These are phyloP conservation scores for Senna siamea DNA, from an alignment of 306 rosid species.

Conservation along the genomic window DNA sequence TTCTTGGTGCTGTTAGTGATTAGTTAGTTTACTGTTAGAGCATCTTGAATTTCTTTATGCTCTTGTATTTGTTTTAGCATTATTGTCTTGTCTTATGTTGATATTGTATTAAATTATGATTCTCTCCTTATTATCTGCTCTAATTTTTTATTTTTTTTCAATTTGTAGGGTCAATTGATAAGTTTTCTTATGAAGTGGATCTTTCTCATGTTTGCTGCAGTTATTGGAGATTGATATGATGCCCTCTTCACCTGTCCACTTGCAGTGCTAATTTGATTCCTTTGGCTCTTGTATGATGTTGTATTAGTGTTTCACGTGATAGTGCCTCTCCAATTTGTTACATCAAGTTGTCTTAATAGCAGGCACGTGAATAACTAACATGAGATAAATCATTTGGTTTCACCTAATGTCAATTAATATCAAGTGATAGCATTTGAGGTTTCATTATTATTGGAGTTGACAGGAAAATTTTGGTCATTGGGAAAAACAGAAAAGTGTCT, in stretches of 20 bases:
- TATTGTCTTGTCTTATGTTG: background rate
- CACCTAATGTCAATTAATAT: constrained; percentile 16
- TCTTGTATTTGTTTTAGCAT: background rate
- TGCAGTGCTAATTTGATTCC: constrained; percentile 1
- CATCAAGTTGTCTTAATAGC: constrained; percentile 25
- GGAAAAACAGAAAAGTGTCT: constrained; percentile 15
- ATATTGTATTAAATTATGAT: background rate
- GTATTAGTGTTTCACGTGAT: background rate
- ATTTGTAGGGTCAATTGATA: constrained; percentile 1
- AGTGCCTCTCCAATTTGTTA: constrained; percentile 27
- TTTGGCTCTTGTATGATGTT: background rate
- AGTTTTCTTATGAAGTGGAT: background rate
- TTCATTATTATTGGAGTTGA: constrained; percentile 39
- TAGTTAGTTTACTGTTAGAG: background rate
- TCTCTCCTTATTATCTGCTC: background rate
- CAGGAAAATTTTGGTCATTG: constrained; percentile 23
- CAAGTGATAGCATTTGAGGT: constrained; percentile 20
- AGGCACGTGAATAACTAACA: background rate
- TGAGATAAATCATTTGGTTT: constrained; percentile 15
- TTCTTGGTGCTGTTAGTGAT: background rate
- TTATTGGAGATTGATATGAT: background rate
- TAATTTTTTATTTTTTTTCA: background rate
- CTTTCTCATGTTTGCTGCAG: constrained; percentile 7
- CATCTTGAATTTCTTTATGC: background rate
- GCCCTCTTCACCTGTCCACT: background rate